Percentiles rank a stretch among this genome's conserved stretches.
Conservation (phyloP, 1,139 yeast species). For the Taphrina betulina region DNA sequence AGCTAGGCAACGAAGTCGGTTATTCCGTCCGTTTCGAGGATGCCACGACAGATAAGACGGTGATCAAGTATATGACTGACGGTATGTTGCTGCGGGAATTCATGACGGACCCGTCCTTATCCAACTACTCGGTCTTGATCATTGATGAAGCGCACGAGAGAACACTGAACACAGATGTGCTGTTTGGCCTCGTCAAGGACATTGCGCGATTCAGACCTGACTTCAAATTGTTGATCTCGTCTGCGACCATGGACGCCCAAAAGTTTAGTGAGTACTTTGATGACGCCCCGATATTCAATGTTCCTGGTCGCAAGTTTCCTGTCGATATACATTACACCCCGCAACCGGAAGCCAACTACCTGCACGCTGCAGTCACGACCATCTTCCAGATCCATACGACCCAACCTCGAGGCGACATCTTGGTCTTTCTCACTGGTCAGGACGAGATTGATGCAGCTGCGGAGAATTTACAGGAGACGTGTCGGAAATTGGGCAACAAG, state of each 20-base stretch:
- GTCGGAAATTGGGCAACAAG: conserved; percentile 60
- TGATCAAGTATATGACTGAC: conserved; percentile 84
- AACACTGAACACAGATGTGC: conserved; percentile 86
- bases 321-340: conserved; percentile 83
- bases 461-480: conserved; percentile 65
- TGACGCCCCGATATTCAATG: conserved; percentile 69
- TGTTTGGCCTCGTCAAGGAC: conserved; percentile 77
- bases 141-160: conserved; percentile 98
- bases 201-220: conserved; percentile 64
- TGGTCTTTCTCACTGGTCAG: conserved; percentile 84
- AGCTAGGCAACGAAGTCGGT: conserved; percentile 78
- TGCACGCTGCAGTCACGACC: conserved; percentile 84
- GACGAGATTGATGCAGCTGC: conserved; percentile 88
- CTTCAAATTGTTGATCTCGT: conserved; percentile 73
- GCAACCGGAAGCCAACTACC: conserved; percentile 84
- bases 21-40: conserved; percentile 87
- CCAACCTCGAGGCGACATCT: conserved; percentile 59
- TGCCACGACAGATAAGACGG: conserved; percentile 59
- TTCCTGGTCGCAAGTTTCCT: conserved; percentile 85
- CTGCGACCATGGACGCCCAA: conserved; percentile 90
- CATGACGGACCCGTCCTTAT: conserved; percentile 67
- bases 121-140: conserved; percentile 74
- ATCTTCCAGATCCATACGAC: conserved; percentile 78
- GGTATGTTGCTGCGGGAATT: conserved; percentile 91
- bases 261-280: conserved; percentile 78